Base-by-base conservation (phyloP, 2,329 filamentous ascomycete species). In the Xylariomycetidae sp. region DNA sequence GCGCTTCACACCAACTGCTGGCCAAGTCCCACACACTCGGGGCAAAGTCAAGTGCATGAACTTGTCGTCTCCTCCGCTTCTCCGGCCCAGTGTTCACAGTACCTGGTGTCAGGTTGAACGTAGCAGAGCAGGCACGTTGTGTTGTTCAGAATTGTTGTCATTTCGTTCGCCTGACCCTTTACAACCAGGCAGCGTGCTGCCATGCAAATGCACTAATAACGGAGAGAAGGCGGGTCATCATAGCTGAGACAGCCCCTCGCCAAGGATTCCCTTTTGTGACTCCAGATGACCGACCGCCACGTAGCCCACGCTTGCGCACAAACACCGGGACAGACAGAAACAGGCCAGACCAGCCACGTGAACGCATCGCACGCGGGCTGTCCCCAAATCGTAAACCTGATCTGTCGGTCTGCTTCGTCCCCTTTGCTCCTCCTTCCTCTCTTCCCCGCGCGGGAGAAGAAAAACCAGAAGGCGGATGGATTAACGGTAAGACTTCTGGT, bases 401-500 rank as follows among this genome's bases (percentile, higher is more conserved):
- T 40, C 37, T 41, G 37, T 42, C 33, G 45, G 26, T 37, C 32
- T 35, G 38, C 40, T 37, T 35, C 38, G 31, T 31, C 26, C 14
- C 17, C 57, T 56, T 47, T 39, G 37, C 37, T 44, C 44, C 48
- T 35, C 40, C 28, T 40, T 39, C 35, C 29, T 34, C 31, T 23
- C 36, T 42, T 40, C 16, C 26, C 39, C 31, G 38, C 35, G 13
- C 43, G 38, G 37, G 30, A 42, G 13, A 34, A 28, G 40, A 38
- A 38, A 32, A 40, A 47, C 44, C 34, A 33, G 43, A 38, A 42
- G 41, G 36, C 37, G 42, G 25, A 40, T 36, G 34, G 37, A 47
- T 87, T 90, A 95, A 89, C 89, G 87, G 82, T 95, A 95, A 56
- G 89, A 95, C 78, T 95, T 95, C 78, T 96, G 90, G 89, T 87